Percentiles rank a stretch among this genome's conserved stretches.
Evolutionary conservation across 352 stramenopile species (phyloP).

Genomic region (Peronospora tabacina): DNA sequence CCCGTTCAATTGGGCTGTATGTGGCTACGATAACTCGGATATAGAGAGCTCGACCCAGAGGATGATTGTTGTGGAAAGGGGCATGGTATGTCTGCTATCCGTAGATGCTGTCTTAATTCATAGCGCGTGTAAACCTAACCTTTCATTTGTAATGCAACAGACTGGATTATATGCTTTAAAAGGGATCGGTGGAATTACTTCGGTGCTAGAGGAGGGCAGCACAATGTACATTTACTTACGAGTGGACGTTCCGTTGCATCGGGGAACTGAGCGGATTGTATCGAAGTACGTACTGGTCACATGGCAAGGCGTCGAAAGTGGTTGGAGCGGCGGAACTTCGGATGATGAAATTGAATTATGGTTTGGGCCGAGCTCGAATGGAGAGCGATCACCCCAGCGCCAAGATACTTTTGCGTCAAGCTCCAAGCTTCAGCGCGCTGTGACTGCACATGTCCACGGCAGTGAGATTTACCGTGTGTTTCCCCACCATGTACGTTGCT

Average conservation of each 20-base stretch:
- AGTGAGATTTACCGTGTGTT: conserved; percentile 85
- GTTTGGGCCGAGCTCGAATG: conserved; percentile 41
- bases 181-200: conserved; percentile 73
- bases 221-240: conserved; percentile 88
- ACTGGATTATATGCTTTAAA: conserved; percentile 76
- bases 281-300: conserved; percentile 86
- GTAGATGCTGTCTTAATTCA: not conserved
- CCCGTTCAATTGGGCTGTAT: conserved; percentile 83
- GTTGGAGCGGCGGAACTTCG: conserved; percentile 48
- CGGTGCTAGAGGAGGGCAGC: conserved; percentile 54
- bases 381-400: conserved; percentile 29
- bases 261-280: conserved; percentile 71
- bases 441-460: conserved; percentile 74
- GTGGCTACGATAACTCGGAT: conserved; percentile 65
- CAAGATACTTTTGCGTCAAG: conserved; percentile 47
- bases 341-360: conserved; percentile 64
- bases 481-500: conserved; percentile 63
- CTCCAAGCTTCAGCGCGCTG: conserved; percentile 71
- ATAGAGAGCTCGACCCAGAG: conserved; percentile 49
- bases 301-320: conserved; percentile 58
- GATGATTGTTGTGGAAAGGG: conserved; percentile 76
- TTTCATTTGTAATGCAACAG: conserved; percentile 24
- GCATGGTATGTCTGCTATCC: conserved; percentile 50
- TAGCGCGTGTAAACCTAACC: not conserved
- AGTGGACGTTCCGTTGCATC: conserved; percentile 79